phyloP scores from a whole-genome alignment of 345 rosid species.

The Gossypium mustelinum region DNA sequence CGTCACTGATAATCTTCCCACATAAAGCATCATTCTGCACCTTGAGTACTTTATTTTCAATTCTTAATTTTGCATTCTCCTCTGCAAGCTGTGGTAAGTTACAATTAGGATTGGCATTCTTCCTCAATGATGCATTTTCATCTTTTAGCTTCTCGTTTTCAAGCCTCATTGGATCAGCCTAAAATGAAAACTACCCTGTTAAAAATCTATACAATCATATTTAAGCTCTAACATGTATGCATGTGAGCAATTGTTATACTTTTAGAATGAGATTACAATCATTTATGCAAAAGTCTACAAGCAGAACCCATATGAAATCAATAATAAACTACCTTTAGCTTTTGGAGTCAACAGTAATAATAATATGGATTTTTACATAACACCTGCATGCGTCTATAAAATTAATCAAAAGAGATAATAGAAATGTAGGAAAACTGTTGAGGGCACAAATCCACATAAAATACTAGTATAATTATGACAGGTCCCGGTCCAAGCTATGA shows the following conservation, averaged over 20 bases:
- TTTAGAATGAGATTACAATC: neutral
- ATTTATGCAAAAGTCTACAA: neutral
- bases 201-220: neutral
- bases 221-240: neutral
- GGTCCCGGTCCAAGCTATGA: too few species aligned
- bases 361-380: neutral
- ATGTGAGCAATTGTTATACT: neutral
- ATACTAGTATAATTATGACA: too few species aligned
- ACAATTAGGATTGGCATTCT: neutral
- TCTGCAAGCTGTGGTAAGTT: neutral
- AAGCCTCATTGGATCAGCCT: neutral
- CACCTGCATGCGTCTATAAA: neutral
- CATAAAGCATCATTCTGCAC: slow-evolving; percentile 11
- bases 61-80: slow-evolving; percentile 5
- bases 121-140: neutral
- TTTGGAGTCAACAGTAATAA: neutral
- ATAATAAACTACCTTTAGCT: neutral
- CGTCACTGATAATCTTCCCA: neutral
- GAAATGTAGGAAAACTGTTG: too few species aligned
- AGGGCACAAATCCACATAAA: too few species aligned
- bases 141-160: neutral
- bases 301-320: neutral
- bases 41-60: neutral
- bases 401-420: neutral
- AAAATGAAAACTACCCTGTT: neutral